Evolutionary conservation across 1,284 basidiomycete genomes (phyloP).

Genomic region (Pholiota adiposa): DNA sequence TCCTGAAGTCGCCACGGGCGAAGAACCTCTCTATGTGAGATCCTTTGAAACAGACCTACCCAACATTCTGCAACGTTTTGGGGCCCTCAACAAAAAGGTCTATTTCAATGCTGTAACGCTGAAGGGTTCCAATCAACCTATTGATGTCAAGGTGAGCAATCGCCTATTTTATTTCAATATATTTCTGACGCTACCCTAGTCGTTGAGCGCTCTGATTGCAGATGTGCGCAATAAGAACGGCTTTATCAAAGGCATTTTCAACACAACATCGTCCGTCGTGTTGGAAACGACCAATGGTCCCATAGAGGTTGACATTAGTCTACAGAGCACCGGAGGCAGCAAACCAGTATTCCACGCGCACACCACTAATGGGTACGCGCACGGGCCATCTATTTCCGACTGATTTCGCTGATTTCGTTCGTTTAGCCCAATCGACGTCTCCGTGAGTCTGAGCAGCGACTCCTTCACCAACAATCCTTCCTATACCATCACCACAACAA

Average conservation of each 20-base stretch:
- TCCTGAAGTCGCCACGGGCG: conserved; percentile 25
- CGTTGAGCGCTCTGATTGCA: conserved; percentile 29
- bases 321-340: not conserved
- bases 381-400: not conserved
- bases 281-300: conserved; percentile 41
- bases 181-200: conserved; percentile 21
- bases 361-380: conserved; percentile 13
- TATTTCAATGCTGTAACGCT: conserved; percentile 34
- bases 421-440: conserved; percentile 5
- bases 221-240: conserved; percentile 32
- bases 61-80: conserved; percentile 33
- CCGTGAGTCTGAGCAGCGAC: conserved; percentile 7
- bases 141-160: conserved; percentile 21
- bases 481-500: conserved; percentile 32
- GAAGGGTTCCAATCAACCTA: conserved; percentile 32
- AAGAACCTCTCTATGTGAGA: conserved; percentile 32
- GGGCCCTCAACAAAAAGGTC: conserved; percentile 29
- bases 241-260: conserved; percentile 39
- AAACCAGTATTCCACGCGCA: not conserved
- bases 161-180: not conserved
- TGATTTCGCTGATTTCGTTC: too few species aligned
- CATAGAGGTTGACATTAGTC: conserved; percentile 35
- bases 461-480: conserved; percentile 20
- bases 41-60: conserved; percentile 42
- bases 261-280: conserved; percentile 32